These are phyloP conservation scores for Pascua sp. DNA, from an alignment of 1,284 basidiomycete species.

Conservation along the genomic window DNA sequence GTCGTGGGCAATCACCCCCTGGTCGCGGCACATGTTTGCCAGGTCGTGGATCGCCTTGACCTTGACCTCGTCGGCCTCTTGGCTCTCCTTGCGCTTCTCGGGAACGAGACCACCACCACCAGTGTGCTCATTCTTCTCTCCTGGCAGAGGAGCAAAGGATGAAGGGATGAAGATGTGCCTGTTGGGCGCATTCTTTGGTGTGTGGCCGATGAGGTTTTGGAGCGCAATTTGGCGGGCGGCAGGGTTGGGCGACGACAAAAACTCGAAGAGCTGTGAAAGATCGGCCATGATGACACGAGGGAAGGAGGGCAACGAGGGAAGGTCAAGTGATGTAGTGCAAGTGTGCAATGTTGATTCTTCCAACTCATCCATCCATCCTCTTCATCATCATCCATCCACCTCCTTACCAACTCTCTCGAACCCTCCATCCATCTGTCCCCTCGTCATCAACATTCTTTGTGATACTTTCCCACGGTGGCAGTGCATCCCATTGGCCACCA, in stretches of 20 bases:
- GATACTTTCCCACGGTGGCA: slow-evolving; percentile 26
- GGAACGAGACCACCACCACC: slow-evolving; percentile 51
- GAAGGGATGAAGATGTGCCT: slow-evolving; percentile 68
- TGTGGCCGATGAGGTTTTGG: slow-evolving; percentile 75
- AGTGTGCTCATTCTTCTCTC: background rate
- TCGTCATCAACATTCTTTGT: background rate
- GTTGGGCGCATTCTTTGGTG: slow-evolving; percentile 65
- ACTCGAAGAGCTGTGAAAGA: slow-evolving; percentile 69
- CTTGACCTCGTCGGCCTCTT: slow-evolving; percentile 62
- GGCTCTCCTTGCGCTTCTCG: slow-evolving; percentile 35
- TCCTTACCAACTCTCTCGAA: no score
- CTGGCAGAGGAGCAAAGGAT: slow-evolving; percentile 43
- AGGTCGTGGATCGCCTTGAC: slow-evolving; percentile 60
- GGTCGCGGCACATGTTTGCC: slow-evolving; percentile 80
- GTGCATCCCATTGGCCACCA: no score
- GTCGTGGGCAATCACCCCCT: slow-evolving; percentile 86
- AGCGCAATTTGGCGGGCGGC: slow-evolving; percentile 83
- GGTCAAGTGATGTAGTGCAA: background rate
- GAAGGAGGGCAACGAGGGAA: background rate
- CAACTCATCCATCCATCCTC: no score
- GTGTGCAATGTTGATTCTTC: no score
- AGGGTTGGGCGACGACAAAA: slow-evolving; percentile 80
- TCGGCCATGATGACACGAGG: slow-evolving; percentile 31
- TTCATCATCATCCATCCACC: no score
- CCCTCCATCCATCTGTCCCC: no score